Evolutionary conservation across 306 rosid species (phyloP), one percentile per base, ranked within the genome.

Genomic region (Cicer arietinum): DNA sequence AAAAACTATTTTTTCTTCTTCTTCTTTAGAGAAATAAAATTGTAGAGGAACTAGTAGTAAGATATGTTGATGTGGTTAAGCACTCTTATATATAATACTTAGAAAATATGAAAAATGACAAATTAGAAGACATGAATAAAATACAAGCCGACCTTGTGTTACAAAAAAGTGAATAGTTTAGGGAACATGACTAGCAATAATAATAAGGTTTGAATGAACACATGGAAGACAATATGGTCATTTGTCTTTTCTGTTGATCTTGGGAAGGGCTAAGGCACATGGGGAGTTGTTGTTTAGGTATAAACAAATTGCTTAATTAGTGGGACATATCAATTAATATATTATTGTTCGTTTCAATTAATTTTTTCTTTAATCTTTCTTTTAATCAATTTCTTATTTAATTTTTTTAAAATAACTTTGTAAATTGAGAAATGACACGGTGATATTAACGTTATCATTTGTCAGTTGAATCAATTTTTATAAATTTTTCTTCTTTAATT

Each of bases 211-310:
- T 7, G 2, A 17, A 17, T 7, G 22, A 61, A 72, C 88, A 87
- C 40, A 67, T 66, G 85, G 87, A 53, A 59, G 60, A 73, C 67
- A 81, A 81, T 42, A 78, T 73, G 83, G 85, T 77, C 57, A 50
- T 52, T 77, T 45, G 78, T 67, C 73, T 75, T 52, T 61, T 67
- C 9, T 80, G 85, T 78, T 73, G 76, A 77, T 84, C 82, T 85
- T 68, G 74, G 54, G 84, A 87, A 82, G 77, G 70, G 65, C 80
- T 37, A 25, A 8, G 59, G 94, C 98, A 91, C 97, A 90, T 90
- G 97, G 97, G 73, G 51, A 63, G 87, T 82, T 82, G 89, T 81
- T 79, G 77, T 75, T 82, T 74, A 30, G 12, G 40, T 66, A 75
- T 89, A 45, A 42, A 65, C 35, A 65, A 85, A 87, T 85, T 86